These are phyloP conservation scores for Yamadazyma mexicana DNA, from an alignment of 1,139 yeast species.

Conservation along the genomic window DNA sequence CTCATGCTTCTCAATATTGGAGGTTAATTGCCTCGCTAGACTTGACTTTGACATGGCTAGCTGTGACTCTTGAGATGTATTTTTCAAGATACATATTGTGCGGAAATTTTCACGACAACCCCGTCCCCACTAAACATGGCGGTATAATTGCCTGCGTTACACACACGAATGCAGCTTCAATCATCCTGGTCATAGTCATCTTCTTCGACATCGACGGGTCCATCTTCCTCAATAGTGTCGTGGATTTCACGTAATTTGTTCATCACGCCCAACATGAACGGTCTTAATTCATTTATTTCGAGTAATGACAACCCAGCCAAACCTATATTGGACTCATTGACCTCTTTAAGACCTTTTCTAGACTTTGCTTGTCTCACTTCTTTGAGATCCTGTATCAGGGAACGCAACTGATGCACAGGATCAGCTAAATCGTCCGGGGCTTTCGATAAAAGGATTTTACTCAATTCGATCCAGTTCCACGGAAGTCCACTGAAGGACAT, in stretches of 20 bases:
- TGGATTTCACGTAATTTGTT: slow-evolving; percentile 62
- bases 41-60: slow-evolving; percentile 15
- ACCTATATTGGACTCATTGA: slow-evolving; percentile 82
- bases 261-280: slow-evolving; percentile 80
- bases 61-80: slow-evolving; percentile 21
- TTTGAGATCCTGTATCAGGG: slow-evolving; percentile 76
- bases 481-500: slow-evolving; percentile 73
- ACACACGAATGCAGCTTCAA: no score
- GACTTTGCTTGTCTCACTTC: slow-evolving; percentile 83
- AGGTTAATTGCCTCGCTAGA: slow-evolving; percentile 35
- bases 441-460: slow-evolving; percentile 62
- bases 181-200: slow-evolving; percentile 5
- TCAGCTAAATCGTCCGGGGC: slow-evolving; percentile 79
- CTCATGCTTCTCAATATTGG: slow-evolving; percentile 39
- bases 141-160: no score
- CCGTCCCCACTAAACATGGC: no score
- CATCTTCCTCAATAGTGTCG: slow-evolving; percentile 32
- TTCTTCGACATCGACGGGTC: slow-evolving; percentile 15
- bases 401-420: slow-evolving; percentile 62
- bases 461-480: slow-evolving; percentile 82
- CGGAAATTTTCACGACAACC: neutral
- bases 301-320: slow-evolving; percentile 78
- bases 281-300: slow-evolving; percentile 87
- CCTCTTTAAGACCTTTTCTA: slow-evolving; percentile 70
- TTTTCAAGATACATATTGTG: neutral